phyloP scores from a whole-genome alignment of 1,139 yeast genomes.

The Candida albicans region DNA sequence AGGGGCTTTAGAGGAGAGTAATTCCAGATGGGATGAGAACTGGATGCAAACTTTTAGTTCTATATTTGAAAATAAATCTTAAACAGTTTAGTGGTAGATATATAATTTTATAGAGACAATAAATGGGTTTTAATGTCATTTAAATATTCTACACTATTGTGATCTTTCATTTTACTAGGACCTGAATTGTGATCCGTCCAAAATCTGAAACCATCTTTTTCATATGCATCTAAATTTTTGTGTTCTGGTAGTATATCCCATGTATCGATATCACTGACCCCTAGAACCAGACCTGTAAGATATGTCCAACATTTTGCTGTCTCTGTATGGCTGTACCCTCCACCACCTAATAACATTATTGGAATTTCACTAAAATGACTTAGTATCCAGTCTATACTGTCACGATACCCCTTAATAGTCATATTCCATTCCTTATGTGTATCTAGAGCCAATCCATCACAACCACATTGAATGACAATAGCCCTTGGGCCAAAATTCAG shows the following conservation, averaged over 20 bases:
- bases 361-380: conserved; percentile 27
- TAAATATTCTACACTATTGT: conserved; percentile 29
- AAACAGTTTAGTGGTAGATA: background rate
- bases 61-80: conserved; percentile 18
- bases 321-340: conserved; percentile 68
- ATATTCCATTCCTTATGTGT: conserved; percentile 69
- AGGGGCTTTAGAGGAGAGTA: conserved; percentile 74
- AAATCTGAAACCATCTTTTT: conserved; percentile 48
- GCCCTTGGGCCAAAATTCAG: conserved; percentile 46
- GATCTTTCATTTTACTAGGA: conserved; percentile 40
- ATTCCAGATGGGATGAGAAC: conserved; percentile 69
- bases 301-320: conserved; percentile 67
- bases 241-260: conserved; percentile 50
- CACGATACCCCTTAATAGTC: conserved; percentile 50
- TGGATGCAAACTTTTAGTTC: conserved; percentile 50
- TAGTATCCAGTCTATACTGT: conserved; percentile 34
- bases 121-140: conserved; percentile 17
- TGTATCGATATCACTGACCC: background rate
- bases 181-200: conserved; percentile 39
- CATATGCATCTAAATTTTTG: conserved; percentile 43
- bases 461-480: conserved; percentile 67
- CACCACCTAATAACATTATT: conserved; percentile 65
- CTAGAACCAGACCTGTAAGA: conserved; percentile 33
- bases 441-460: conserved; percentile 65
- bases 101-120: conserved; percentile 7